These are phyloP conservation scores for Gastrolobium bilobum DNA, from an alignment of 306 rosid species.

Conservation along the genomic window DNA sequence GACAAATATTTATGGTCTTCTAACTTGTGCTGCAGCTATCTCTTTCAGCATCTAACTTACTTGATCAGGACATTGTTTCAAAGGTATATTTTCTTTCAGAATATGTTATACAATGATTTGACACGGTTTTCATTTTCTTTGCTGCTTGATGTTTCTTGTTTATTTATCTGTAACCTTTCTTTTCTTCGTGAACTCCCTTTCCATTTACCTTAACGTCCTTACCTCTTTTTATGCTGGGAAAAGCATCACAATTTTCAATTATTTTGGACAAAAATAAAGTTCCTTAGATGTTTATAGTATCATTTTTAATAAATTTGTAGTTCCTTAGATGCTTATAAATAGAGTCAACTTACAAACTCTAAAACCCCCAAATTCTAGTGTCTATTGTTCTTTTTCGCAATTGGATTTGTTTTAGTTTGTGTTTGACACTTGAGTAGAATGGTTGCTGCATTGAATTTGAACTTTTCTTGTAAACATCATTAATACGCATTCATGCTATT, in stretches of 20 bases:
- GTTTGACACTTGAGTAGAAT: too few relatives aligned
- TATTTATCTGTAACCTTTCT: not conserved
- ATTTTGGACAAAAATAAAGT: not conserved
- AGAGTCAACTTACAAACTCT: too few relatives aligned
- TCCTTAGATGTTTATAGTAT: not conserved
- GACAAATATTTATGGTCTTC: slow-evolving; percentile 43
- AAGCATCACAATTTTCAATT: not conserved
- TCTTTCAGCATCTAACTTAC: slow-evolving; percentile 69
- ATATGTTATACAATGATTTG: not conserved
- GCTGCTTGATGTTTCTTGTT: not conserved
- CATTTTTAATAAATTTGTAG: not conserved
- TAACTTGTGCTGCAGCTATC: slow-evolving; percentile 66
- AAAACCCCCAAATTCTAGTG: not conserved
- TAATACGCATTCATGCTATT: not conserved
- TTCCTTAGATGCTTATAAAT: not conserved
- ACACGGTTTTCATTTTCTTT: not conserved
- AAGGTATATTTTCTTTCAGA: slow-evolving; percentile 50
- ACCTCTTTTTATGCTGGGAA: slow-evolving; percentile 2
- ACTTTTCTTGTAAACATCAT: not conserved
- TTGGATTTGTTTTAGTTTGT: not conserved
- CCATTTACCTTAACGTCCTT: not conserved
- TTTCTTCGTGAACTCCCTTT: not conserved
- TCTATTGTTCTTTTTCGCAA: not conserved
- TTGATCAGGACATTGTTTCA: slow-evolving; percentile 68
- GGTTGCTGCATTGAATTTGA: not conserved